Conservation (phyloP, 2,329 filamentous ascomycete species). For the Diplodia intermedia region DNA sequence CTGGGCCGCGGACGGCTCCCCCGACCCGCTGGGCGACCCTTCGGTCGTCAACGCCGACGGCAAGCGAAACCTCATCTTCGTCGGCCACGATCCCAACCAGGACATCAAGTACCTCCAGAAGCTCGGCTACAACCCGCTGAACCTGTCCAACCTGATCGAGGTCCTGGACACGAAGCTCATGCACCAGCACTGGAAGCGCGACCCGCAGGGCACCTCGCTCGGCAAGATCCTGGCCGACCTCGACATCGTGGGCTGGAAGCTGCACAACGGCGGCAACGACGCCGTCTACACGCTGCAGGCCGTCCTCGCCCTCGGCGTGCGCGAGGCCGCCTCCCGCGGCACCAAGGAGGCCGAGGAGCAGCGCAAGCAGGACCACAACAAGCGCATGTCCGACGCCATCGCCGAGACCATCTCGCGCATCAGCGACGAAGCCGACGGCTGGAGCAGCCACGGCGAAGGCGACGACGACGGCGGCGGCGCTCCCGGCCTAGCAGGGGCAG, state of each 20-base stretch:
- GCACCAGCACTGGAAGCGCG: slow-evolving; percentile 67
- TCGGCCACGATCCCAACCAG: slow-evolving; percentile 74
- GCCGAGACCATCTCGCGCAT: slow-evolving; percentile 50
- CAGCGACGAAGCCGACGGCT: slow-evolving; percentile 46
- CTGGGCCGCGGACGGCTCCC: slow-evolving; percentile 4
- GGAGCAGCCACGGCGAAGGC: slow-evolving; percentile 46
- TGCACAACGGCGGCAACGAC: slow-evolving; percentile 92
- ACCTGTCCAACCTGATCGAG: slow-evolving; percentile 65
- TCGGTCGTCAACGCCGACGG: slow-evolving; percentile 38
- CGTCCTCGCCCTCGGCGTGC: slow-evolving; percentile 68
- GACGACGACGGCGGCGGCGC: slow-evolving; percentile 47
- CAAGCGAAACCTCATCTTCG: slow-evolving; percentile 71
- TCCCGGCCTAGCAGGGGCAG: background rate
- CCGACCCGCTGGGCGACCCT: background rate
- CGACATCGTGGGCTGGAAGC: slow-evolving; percentile 65
- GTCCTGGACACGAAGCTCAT: slow-evolving; percentile 75
- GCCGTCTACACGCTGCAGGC: slow-evolving; percentile 79
- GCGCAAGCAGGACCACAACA: slow-evolving; percentile 38
- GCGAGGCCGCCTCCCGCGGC: slow-evolving; percentile 49
- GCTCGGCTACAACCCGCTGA: slow-evolving; percentile 68
- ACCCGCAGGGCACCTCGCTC: slow-evolving; percentile 64
- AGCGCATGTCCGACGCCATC: slow-evolving; percentile 39
- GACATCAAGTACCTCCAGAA: slow-evolving; percentile 73
- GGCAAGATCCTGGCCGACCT: slow-evolving; percentile 68
- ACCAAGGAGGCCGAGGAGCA: slow-evolving; percentile 39